phyloP scores from a whole-genome alignment of 768 basidiomycete species.

The Kwoniella bestiolae region DNA sequence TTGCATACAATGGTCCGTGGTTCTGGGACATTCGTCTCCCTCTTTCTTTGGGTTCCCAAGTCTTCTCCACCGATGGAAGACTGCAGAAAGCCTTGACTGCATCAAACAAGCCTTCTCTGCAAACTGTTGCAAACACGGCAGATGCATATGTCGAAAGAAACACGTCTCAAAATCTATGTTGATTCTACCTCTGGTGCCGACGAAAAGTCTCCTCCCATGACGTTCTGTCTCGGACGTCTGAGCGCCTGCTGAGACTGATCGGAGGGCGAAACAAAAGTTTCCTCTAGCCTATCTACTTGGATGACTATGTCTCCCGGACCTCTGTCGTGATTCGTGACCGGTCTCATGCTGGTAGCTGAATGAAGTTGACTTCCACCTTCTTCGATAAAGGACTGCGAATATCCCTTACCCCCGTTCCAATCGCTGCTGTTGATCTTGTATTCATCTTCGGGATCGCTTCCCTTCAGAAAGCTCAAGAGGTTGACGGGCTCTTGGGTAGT shows the following conservation, averaged over 20 bases:
- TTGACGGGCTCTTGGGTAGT: not conserved
- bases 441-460: not conserved
- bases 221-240: not conserved
- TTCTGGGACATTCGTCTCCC: too few relatives aligned
- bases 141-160: not conserved
- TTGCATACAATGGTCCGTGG: too few relatives aligned
- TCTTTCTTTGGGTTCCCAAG: too few relatives aligned
- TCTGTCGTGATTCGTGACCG: not conserved
- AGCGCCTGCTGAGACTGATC: not conserved
- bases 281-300: not conserved
- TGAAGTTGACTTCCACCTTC: not conserved
- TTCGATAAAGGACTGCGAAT: not conserved
- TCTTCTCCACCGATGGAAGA: too few relatives aligned
- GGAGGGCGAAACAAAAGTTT: not conserved
- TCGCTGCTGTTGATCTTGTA: too few relatives aligned
- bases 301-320: not conserved
- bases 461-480: not conserved
- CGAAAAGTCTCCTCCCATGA: not conserved
- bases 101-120: too few relatives aligned
- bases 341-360: not conserved
- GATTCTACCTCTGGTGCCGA: too few relatives aligned
- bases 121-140: too few relatives aligned
- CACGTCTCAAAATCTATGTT: not conserved
- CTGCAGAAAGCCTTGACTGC: too few relatives aligned
- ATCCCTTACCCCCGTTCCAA: not conserved